These are phyloP conservation scores for Petunia axillaris DNA, from an alignment of 257 asterid species.

Conservation along the genomic window DNA sequence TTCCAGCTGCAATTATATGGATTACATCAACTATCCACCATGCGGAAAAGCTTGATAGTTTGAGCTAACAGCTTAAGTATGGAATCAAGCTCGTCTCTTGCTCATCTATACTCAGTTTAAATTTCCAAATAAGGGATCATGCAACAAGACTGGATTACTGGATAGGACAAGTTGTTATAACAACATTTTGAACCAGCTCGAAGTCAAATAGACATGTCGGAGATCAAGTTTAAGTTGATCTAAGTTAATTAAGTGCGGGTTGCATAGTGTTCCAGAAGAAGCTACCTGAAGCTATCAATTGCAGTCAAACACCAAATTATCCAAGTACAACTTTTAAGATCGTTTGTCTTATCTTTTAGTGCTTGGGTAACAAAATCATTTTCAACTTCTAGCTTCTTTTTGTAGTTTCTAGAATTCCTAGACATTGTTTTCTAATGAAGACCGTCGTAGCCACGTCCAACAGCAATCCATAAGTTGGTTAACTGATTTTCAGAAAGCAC, in stretches of 20 bases:
- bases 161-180: background rate
- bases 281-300: background rate
- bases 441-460: no score
- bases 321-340: background rate
- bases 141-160: background rate
- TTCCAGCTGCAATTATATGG: conserved; percentile 61
- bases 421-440: no score
- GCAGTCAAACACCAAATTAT: conserved; percentile 17
- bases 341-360: no score
- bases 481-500: no score
- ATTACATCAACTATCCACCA: conserved; percentile 21
- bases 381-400: no score
- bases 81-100: background rate
- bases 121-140: background rate
- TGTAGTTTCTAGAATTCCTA: no score
- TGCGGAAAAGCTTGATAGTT: conserved; percentile 6
- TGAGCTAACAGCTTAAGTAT: conserved; percentile 2
- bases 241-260: conserved; percentile 12
- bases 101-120: background rate
- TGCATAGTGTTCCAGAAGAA: background rate
- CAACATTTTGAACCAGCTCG: background rate
- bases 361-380: no score
- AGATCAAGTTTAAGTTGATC: background rate
- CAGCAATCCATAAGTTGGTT: no score
- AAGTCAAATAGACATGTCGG: conserved; percentile 8